Base-by-base conservation (phyloP, 139 green algal species). In the Limnomonas spitsbergensis region DNA sequence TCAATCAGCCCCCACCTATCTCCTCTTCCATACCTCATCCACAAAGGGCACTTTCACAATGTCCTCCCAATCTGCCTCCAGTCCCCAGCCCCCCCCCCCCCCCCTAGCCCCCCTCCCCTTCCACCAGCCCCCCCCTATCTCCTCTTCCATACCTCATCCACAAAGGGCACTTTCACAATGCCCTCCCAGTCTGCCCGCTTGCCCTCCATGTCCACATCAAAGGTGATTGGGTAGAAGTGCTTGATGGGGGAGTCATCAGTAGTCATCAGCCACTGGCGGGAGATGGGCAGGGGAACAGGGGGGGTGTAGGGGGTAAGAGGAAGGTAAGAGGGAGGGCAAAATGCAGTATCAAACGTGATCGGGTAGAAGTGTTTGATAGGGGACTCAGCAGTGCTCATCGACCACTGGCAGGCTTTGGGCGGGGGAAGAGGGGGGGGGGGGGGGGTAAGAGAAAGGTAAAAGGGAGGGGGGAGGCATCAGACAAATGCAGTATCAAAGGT, bases 161-260 rank as follows among this genome's bases (percentile, higher is more conserved):
- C 87, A 80, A 95, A 94, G 3, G 87, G 88, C 52, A 78, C 72
- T 69, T 91, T 86, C 7, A 95, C 92, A 2, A 96, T 80, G 32
- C 88, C 94, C 87, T 98, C 94, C 94, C 94, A 98, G 73, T 96
- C 92, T 14, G 91, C 89, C 3, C 94, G 86, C 86, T 97, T 98
- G 52, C 94, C 94, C 86, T 98, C 94, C 82, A 92, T 86, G 84
- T 98, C 94, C 3, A 97, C 81, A 40, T 82, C 66, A 53, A 69
- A 76, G 32, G 32, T 79, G 66, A 61, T 68, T 0, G 94, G 94
- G 86, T 97, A 98, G 81, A 97, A 97, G 81, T 96, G 90, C 0
- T 86, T 31, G 67, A 98, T 93, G 76, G 94, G 92, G 2, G 91
- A 96, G n/a, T 74, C 34, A 1, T 85, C 75, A 76, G 93, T 86